Evolutionary conservation across 495 filamentous ascomycete species (phyloP), one percentile per base, ranked within the genome.

Genomic region (Haplographium delicatum): DNA sequence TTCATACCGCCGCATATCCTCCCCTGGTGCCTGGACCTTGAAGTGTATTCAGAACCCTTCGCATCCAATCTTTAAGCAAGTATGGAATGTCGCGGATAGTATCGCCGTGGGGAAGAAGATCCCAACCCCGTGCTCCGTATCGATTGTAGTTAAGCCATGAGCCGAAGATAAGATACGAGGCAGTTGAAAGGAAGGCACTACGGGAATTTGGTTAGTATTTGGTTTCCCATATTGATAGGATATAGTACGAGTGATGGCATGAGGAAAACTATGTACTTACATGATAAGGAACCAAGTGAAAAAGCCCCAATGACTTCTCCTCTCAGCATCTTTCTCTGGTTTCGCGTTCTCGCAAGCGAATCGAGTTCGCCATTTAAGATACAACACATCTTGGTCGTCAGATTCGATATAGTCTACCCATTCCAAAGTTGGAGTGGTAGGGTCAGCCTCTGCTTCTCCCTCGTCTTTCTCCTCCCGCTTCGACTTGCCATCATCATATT

Each of bases 101-200:
- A 65, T 98, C 93, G 47, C 86, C 82, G 65, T 97, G 94, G 0
- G 93, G 93, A 9, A 97, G 76, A 10, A 97, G 77, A 57, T 97
- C 93, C 93, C 90, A 96, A 47, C 93, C 93, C 18, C 93, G 78
- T 35, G 89, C 89, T 22, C 90, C 91, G 65, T 95, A 94, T 50
- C 90, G 88, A 73, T 89, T 96, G 76, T 97, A 97, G 72, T 97
- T 97, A 57, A 97, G 83, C 93, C 93, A 98, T 19, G 90, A 94
- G 61, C 90, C 90, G 61, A 97, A 97, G 66, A 98, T 96, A 56
- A 98, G 83, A 68, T 98, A 98, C 18, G 94, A 71, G 13, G 93
- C 90, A 15, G 81, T 79, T 38, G 77, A 80, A 39, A 97, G 77
- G 78, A 98, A 98, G 62, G 85, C 66, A 54, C 91, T 91, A 56